A percentile compares a stretch with the other conserved stretches of the same genome.
Evolutionary conservation across 1,284 basidiomycete species (phyloP).

Genomic region (Puccinia coronata): DNA sequence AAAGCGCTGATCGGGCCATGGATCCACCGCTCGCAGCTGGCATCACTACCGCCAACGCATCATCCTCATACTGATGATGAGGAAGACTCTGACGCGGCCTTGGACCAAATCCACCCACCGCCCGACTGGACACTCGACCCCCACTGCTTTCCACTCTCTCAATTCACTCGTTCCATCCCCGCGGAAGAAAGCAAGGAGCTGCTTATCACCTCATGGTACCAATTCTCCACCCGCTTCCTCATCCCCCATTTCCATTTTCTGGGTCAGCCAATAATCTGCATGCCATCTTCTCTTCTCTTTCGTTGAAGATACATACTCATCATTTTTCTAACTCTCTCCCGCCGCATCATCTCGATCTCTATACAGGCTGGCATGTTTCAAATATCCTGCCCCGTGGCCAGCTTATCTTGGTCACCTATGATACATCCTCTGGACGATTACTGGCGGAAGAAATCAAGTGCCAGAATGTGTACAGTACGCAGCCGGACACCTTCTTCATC

Average conservation of each 20-base stretch:
- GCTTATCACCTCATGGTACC: constrained; percentile 9
- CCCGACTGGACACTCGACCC: constrained; percentile 18
- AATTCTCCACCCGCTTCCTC: constrained; percentile 20
- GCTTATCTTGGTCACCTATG: constrained; percentile 36
- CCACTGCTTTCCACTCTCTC: constrained; percentile 4
- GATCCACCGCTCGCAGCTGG: not conserved
- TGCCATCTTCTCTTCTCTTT: no score
- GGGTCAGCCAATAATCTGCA: constrained; percentile 12
- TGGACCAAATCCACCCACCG: not conserved
- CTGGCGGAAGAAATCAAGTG: constrained; percentile 34
- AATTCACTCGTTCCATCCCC: not conserved
- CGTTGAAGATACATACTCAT: not conserved
- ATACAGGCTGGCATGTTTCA: constrained; percentile 32
- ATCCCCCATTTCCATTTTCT: constrained; percentile 22
- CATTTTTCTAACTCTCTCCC: not conserved
- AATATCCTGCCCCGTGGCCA: constrained; percentile 1
- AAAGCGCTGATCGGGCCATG: not conserved
- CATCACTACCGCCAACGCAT: not conserved
- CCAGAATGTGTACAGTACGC: constrained; percentile 1
- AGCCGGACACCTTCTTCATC: not conserved
- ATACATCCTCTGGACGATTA: constrained; percentile 15
- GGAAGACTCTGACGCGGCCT: no score
- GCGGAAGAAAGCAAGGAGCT: not conserved
- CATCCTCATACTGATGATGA: no score
- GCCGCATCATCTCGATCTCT: no score